A percentile compares a stretch with the other conserved stretches of the same genome.
phyloP scores from a whole-genome alignment of 2,329 filamentous ascomycete genomes.

The Nemania diffusa region DNA sequence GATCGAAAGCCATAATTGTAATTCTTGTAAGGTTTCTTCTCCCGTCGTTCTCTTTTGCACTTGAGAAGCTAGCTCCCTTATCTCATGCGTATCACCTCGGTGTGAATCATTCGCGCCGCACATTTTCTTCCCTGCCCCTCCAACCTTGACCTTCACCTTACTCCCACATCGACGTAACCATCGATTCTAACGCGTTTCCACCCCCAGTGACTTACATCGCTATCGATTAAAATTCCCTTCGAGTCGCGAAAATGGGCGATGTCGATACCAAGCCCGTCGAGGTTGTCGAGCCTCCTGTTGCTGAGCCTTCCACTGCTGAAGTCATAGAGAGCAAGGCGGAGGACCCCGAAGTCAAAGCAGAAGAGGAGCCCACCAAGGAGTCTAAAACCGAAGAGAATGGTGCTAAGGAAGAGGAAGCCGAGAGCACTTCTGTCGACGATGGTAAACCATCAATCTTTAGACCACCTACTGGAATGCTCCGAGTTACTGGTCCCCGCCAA shows the following conservation, averaged over 20 bases:
- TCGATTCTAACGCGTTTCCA: not conserved
- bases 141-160: not conserved
- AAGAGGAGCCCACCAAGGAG: constrained; percentile 19
- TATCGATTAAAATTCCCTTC: not conserved
- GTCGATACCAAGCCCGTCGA: constrained; percentile 48
- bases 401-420: constrained; percentile 36
- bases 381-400: constrained; percentile 40
- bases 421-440: constrained; percentile 45
- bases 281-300: constrained; percentile 51
- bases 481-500: constrained; percentile 53
- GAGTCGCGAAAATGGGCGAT: constrained; percentile 48
- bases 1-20: constrained; percentile 1
- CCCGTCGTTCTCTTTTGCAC: not conserved
- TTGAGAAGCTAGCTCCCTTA: not conserved
- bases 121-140: constrained; percentile 29
- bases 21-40: constrained; percentile 15
- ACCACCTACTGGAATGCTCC: constrained; percentile 53
- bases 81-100: not conserved
- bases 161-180: not conserved
- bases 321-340: constrained; percentile 20
- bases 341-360: constrained; percentile 21
- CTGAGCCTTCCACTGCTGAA: constrained; percentile 32
- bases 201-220: not conserved
- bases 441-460: constrained; percentile 32
- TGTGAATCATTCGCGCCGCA: constrained; percentile 22